These are phyloP conservation scores for Mortierella sp. DNA, from an alignment of 371 early-diverging fungal genomes.

Conservation along the genomic window DNA sequence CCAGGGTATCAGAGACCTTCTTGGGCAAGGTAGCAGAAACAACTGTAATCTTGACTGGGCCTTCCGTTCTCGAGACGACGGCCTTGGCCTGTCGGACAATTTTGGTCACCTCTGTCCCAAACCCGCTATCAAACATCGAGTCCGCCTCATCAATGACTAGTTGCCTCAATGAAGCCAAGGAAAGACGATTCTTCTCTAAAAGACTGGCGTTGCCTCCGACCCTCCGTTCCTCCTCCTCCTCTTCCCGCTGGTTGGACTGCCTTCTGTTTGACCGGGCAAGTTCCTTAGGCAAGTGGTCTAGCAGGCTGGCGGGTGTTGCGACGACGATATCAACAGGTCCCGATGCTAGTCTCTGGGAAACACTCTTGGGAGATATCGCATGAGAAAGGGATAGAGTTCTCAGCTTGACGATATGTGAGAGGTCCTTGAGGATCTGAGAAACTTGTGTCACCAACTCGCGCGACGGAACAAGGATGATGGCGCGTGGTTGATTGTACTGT, in stretches of 20 bases:
- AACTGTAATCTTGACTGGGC: constrained; percentile 62
- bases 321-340: constrained; percentile 87
- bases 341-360: constrained; percentile 58
- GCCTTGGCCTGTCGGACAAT: constrained; percentile 61
- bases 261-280: neutral
- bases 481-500: constrained; percentile 80
- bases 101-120: constrained; percentile 73
- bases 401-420: constrained; percentile 80
- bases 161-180: constrained; percentile 69
- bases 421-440: constrained; percentile 69
- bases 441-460: constrained; percentile 95
- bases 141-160: constrained; percentile 96
- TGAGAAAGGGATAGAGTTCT: constrained; percentile 75
- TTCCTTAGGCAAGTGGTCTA: constrained; percentile 46
- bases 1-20: constrained; percentile 75
- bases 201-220: constrained; percentile 19
- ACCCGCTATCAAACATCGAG: constrained; percentile 89
- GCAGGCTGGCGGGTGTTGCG: constrained; percentile 80
- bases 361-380: constrained; percentile 56
- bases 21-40: constrained; percentile 93
- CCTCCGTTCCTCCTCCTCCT: constrained; percentile 30
- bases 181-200: constrained; percentile 62
- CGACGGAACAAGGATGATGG: constrained; percentile 96
- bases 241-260: neutral
- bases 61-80: constrained; percentile 10